Conservation (phyloP, 768 basidiomycete species). For the Russula griseocarnosa region DNA sequence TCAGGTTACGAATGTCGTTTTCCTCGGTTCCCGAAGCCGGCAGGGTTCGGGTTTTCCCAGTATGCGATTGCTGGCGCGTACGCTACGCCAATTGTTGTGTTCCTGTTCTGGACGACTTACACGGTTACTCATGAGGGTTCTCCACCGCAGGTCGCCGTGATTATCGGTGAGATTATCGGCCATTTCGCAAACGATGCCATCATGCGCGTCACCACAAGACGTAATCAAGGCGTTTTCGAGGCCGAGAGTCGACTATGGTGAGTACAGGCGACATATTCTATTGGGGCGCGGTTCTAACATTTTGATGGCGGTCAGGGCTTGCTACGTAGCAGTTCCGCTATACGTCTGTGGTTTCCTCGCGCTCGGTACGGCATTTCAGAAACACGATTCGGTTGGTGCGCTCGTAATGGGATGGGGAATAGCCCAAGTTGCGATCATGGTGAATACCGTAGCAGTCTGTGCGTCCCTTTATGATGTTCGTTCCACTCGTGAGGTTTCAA, state of each 20-base stretch:
- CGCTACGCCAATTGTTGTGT: conserved; percentile 51
- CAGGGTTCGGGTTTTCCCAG: conserved; percentile 50
- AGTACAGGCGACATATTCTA: conserved; percentile 16
- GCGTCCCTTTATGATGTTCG: conserved; percentile 32
- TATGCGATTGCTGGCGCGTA: conserved; percentile 52
- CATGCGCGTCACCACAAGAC: conserved; percentile 41
- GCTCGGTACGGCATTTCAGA: conserved; percentile 53
- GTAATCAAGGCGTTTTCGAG: conserved; percentile 50
- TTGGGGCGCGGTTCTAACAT: too few species aligned
- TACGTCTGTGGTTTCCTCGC: conserved; percentile 59
- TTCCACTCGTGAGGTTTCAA: conserved; percentile 25
- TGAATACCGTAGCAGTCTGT: conserved; percentile 62
- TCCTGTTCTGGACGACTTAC: background rate
- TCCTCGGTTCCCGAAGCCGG: conserved; percentile 53
- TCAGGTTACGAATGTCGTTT: conserved; percentile 63
- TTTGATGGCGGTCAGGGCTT: conserved; percentile 42
- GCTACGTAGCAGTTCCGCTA: conserved; percentile 54
- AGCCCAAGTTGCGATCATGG: conserved; percentile 51
- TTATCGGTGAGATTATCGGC: conserved; percentile 51
- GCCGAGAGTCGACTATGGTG: conserved; percentile 59
- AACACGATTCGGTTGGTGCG: conserved; percentile 49
- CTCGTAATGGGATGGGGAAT: conserved; percentile 68
- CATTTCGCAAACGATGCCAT: conserved; percentile 51
- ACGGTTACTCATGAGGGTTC: background rate
- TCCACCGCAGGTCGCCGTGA: conserved; percentile 40